A percentile compares a stretch with the other conserved stretches of the same genome.
phyloP scores from a whole-genome alignment of 345 rosid genomes.

The Salix caprea region DNA sequence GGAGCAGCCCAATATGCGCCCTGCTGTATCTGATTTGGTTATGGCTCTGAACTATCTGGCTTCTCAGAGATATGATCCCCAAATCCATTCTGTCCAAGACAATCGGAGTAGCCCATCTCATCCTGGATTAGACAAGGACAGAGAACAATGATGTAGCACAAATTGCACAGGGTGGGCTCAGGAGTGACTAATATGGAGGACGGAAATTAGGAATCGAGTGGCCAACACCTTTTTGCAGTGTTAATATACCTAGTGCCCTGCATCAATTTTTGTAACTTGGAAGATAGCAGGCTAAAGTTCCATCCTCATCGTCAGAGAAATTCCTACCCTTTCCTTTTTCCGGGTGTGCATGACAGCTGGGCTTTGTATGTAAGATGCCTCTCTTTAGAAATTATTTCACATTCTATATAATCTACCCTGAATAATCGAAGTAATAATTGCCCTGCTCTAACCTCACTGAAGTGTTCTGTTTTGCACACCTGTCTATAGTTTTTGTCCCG shows the following conservation, averaged over 20 bases:
- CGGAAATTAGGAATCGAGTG: not conserved
- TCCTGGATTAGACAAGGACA: conserved; percentile 4
- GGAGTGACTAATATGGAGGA: not conserved
- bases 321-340: conserved; percentile 1
- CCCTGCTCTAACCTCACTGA: not conserved
- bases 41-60: conserved; percentile 40
- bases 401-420: conserved; percentile 15
- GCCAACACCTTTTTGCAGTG: conserved; percentile 8
- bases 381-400: conserved; percentile 22
- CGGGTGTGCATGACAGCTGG: conserved; percentile 42
- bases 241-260: conserved; percentile 16
- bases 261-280: conserved; percentile 34
- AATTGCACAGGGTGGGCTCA: not conserved
- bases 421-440: not conserved
- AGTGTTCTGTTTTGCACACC: not conserved
- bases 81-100: not conserved
- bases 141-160: conserved; percentile 17
- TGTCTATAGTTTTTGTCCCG: not conserved
- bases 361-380: conserved; percentile 30
- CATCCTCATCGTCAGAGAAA: conserved; percentile 10
- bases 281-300: conserved; percentile 26
- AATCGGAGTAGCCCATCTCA: not conserved
- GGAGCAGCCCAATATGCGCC: conserved; percentile 45
- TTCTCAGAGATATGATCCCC: conserved; percentile 24
- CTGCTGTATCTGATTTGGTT: conserved; percentile 36